Percentiles rank a stretch among this genome's conserved stretches.
Conservation (phyloP, 345 rosid species). For the Turnera subulata region DNA sequence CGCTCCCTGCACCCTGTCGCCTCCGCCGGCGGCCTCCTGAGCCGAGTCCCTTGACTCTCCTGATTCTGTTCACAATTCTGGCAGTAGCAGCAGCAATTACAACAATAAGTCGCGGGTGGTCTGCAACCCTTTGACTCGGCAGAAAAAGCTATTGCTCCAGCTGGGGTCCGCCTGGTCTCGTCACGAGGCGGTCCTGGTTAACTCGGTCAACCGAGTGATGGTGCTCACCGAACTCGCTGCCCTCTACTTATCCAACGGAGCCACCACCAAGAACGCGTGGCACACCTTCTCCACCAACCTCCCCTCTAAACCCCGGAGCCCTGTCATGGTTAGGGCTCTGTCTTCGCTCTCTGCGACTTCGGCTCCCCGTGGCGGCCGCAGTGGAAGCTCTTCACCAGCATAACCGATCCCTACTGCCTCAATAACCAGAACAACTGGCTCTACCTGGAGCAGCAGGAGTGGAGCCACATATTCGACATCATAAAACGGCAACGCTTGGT, state of each 20-base stretch:
- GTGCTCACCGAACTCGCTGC: constrained; percentile 76
- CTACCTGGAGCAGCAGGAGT: constrained; percentile 68
- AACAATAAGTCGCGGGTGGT: constrained; percentile 60
- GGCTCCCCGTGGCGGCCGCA: constrained; percentile 90
- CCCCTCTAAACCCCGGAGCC: constrained; percentile 83
- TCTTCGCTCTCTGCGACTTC: constrained; percentile 70
- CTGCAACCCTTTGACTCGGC: constrained; percentile 68
- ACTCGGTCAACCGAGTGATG: constrained; percentile 57
- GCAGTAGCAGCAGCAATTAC: no score
- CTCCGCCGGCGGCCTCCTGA: no score
- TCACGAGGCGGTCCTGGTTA: constrained; percentile 70
- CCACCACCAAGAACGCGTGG: constrained; percentile 36
- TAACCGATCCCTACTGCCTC: not conserved
- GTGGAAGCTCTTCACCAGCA: constrained; percentile 74
- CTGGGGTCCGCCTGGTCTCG: constrained; percentile 83
- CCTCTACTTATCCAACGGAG: no score
- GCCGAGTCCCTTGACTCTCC: no score
- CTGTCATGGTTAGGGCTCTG: constrained; percentile 58
- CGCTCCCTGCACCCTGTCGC: no score
- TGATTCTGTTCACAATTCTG: not conserved
- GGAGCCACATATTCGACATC: constrained; percentile 82
- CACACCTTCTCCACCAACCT: constrained; percentile 70
- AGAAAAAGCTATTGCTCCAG: constrained; percentile 53
- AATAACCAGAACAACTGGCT: constrained; percentile 50
- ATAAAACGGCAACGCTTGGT: constrained; percentile 82